Base-by-base conservation (phyloP, 2,329 filamentous ascomycete genomes). In the Fusarium sp. region DNA sequence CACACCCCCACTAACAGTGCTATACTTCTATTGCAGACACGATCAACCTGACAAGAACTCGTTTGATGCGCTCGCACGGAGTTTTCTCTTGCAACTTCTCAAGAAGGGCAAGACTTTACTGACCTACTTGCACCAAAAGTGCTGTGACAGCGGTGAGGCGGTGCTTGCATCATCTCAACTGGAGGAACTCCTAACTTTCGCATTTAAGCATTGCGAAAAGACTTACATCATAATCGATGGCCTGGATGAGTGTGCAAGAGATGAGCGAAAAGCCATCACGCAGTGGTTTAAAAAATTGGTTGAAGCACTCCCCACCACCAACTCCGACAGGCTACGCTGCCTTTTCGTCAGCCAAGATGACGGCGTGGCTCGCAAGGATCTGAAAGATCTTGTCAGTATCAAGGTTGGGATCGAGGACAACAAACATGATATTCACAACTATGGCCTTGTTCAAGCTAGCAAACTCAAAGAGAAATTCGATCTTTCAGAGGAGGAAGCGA, bases 211-310 rank as follows among this genome's bases (percentile, higher is more conserved):
- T 37, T 37, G 35, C 35, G 35, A 37, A 18, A 14, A 16, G 4
- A 16, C 35, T 9, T 85, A 83, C 69, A 78, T 86, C 45, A 70
- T 87, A 7, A 76, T 87, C 25, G 85, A 87, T 69, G 85, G 85
- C 0, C 70, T 87, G 14, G 85, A 87, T 64, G 85, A 87, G 68
- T 84, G 83, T 61, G 66, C 79, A 2, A 1, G 80, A 85, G 14
- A 68, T 9, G 37, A 39, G 37, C 16, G 37, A 3, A 39, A 39
- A 39, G 16, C 7, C 16, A 39, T 39, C 37, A 39, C 37, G 10
- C 16, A 39, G 8, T 39, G 37, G 37, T 39, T 39, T 16, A 39
- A 16, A 16, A 18, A 39, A n/a, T 39, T 39, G 8, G 37, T 39
- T 16, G 37, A 39, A 39, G 10, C 16, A 9, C 37, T 39, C 8